Evolutionary conservation across 2,329 filamentous ascomycete species (phyloP).

Genomic region (Canariomyces notabilis): DNA sequence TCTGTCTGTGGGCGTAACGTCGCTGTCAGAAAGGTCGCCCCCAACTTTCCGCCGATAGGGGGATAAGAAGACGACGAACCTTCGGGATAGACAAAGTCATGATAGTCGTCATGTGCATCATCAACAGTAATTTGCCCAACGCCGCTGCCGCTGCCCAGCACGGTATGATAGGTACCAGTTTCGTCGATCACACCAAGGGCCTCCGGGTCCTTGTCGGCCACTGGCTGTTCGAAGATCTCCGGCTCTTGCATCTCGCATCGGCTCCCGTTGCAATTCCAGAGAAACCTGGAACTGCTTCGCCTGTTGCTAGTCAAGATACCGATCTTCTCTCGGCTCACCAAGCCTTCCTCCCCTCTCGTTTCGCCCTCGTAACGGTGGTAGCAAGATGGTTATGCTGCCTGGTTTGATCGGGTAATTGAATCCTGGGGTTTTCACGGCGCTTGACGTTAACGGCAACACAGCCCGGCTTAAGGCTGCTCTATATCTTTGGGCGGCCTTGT

Average conservation of each 20-base stretch:
- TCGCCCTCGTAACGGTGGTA: background rate
- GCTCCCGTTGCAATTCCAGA: background rate
- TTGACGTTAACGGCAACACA: too few species aligned
- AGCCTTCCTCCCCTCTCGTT: background rate
- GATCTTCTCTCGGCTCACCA: background rate
- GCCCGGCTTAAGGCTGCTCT: background rate
- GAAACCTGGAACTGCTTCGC: background rate
- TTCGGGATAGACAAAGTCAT: conserved; percentile 28
- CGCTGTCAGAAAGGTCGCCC: background rate
- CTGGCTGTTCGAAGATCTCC: conserved; percentile 27
- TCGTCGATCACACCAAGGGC: conserved; percentile 17
- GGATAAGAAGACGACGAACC: conserved; percentile 13
- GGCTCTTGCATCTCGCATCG: conserved; percentile 24
- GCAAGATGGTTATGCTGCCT: background rate
- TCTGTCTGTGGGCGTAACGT: conserved; percentile 20
- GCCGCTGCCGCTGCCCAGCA: conserved; percentile 19
- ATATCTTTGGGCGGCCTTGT: too few species aligned
- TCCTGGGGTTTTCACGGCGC: background rate
- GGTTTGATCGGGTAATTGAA: background rate
- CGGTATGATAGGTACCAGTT: conserved; percentile 19
- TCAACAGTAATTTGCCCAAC: conserved; percentile 17
- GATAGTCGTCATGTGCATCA: conserved; percentile 23
- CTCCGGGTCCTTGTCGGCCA: conserved; percentile 24
- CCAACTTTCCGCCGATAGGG: background rate
- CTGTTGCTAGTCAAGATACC: background rate